Base-by-base conservation (phyloP, 1,284 basidiomycete species). In the Fomitopsis schrenkii region DNA sequence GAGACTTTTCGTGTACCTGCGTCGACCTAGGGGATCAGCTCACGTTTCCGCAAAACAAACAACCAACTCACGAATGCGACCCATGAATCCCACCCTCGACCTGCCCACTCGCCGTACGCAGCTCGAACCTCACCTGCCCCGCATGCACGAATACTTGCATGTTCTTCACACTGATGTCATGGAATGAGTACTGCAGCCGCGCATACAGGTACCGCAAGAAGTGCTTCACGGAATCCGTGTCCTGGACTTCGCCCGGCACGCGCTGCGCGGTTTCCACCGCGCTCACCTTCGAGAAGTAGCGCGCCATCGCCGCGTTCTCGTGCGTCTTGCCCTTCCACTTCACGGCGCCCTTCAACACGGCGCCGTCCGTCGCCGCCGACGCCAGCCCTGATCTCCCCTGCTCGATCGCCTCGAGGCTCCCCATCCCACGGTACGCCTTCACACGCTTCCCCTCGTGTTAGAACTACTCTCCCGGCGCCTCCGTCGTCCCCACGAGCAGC, bases 371-470 rank as follows among this genome's bases (percentile, higher is more conserved):
- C 52, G 70, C 66, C 56, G 70, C 72, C 22, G 67, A 70, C 2
- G 67, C 61, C 1, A 70, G 62, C 17, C 70, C 72, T 0, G 81
- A 76, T 71, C 87, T 89, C 58, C 91, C 89, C 72, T 94, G 88
- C 70, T 95, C 94, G 95, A 98, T 98, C 12, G 95, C 95, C 78
- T 97, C 95, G 69, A 97, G 82, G 69, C 91, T 94, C 46, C 97
- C 97, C 97, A 99, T 99, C 12, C 97, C 97, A 64, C 97, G 91
- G 80, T 99, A 99, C 45, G 96, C 88, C 83, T 99, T 99, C 74
- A 99, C 93, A 53, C 97, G 90, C 83, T 98, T 97, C 68, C 97
- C 97, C 70, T 98, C 96, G 74, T 98, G 95, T 77, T 97, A 98
- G 76, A 97, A 98, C 82, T 98, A 99, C 78, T 98, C 96, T 68